phyloP scores from a whole-genome alignment of 768 basidiomycete species.

The Calocybe cyanea region DNA sequence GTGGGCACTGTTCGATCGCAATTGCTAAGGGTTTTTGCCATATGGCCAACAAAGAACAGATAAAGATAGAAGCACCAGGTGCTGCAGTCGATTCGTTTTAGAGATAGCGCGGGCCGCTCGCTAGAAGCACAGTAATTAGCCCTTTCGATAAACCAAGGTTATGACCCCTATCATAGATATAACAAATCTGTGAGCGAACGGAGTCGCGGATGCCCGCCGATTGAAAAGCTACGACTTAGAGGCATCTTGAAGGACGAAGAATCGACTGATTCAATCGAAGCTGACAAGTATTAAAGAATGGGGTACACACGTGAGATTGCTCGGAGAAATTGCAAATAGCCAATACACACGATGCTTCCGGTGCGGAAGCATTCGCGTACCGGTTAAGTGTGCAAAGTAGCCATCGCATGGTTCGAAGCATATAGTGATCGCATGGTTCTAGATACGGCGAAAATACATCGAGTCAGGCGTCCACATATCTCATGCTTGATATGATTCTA shows the following conservation, averaged over 20 bases:
- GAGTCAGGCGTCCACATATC: neutral
- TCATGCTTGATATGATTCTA: slow-evolving; percentile 3
- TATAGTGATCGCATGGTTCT: neutral
- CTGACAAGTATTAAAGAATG: no score
- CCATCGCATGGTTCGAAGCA: slow-evolving; percentile 3
- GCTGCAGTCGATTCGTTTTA: no score
- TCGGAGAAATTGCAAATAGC: neutral
- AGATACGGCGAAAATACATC: neutral
- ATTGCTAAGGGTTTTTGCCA: neutral
- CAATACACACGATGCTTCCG: no score
- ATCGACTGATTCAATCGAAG: no score
- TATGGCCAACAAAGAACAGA: neutral
- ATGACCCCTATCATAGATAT: neutral
- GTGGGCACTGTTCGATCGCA: neutral
- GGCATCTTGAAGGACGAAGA: no score
- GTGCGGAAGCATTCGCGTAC: neutral
- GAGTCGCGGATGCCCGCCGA: neutral
- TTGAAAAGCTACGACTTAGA: no score
- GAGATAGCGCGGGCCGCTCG: no score
- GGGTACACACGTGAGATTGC: neutral
- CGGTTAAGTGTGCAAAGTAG: neutral
- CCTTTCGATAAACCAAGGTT: no score
- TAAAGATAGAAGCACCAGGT: no score
- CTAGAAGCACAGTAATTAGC: no score
- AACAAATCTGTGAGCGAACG: neutral